These are phyloP conservation scores for Turritis glabra DNA, from an alignment of 345 rosid species.

Conservation along the genomic window DNA sequence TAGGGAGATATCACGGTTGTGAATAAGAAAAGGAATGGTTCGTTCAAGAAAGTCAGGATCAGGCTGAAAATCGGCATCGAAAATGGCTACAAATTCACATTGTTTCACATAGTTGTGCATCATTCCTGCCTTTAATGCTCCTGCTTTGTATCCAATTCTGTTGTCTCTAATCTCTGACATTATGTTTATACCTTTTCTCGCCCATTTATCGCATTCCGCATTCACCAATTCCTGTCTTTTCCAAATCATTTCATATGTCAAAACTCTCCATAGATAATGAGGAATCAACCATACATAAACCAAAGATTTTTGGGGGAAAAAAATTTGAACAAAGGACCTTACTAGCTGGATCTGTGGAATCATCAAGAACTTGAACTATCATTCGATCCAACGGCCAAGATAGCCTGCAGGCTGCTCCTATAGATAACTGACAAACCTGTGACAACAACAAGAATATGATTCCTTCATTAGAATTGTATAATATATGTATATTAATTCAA, in stretches of 20 bases:
- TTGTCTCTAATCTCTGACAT: slow-evolving; percentile 47
- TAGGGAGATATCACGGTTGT: slow-evolving; percentile 49
- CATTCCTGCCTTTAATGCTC: slow-evolving; percentile 60
- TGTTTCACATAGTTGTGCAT: slow-evolving; percentile 53
- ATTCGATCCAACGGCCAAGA: slow-evolving; percentile 65
- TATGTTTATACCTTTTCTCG: slow-evolving; percentile 41
- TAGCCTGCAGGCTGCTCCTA: slow-evolving; percentile 65
- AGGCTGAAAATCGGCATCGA: slow-evolving; percentile 64
- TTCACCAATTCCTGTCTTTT: slow-evolving; percentile 39
- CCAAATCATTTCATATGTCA: slow-evolving; percentile 29
- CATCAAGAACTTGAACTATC: slow-evolving; percentile 68
- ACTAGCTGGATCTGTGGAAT: slow-evolving; percentile 62
- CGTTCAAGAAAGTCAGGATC: slow-evolving; percentile 50
- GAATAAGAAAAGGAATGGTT: slow-evolving; percentile 50
- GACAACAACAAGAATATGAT: slow-evolving; percentile 10
- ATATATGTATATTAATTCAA: background rate
- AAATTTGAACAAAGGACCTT: slow-evolving; percentile 49
- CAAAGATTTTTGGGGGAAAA: background rate
- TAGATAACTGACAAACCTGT: slow-evolving; percentile 67
- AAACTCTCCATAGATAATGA: background rate
- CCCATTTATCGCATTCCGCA: slow-evolving; percentile 43
- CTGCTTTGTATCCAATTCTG: slow-evolving; percentile 61
- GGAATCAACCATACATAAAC: background rate
- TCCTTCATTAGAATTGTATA: background rate
- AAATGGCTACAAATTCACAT: slow-evolving; percentile 54